phyloP scores from a whole-genome alignment of 2,329 filamentous ascomycete species.

The Aspergillus sp. region DNA sequence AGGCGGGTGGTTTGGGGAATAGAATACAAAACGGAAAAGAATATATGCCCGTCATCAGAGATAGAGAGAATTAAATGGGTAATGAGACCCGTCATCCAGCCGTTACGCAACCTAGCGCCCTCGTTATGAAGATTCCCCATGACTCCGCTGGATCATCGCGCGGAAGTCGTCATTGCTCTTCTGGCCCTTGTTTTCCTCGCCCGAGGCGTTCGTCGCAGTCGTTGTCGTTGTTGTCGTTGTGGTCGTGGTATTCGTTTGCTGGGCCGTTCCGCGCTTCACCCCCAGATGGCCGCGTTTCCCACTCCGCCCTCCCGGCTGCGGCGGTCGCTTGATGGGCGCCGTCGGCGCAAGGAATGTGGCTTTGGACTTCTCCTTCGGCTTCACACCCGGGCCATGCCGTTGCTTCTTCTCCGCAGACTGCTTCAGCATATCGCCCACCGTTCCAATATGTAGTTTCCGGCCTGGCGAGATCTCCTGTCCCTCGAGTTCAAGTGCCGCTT shows the following conservation, averaged over 20 bases:
- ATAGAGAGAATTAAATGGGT: slow-evolving; percentile 7
- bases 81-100: slow-evolving; percentile 27
- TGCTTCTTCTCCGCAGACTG: slow-evolving; percentile 43
- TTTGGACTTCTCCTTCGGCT: slow-evolving; percentile 37
- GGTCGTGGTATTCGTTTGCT: slow-evolving; percentile 20
- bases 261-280: slow-evolving; percentile 39
- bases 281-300: slow-evolving; percentile 52
- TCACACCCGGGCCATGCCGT: slow-evolving; percentile 38
- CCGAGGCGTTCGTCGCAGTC: slow-evolving; percentile 26
- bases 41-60: slow-evolving; percentile 15
- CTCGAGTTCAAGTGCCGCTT: slow-evolving; percentile 47
- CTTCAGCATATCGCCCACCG: slow-evolving; percentile 52
- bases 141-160: slow-evolving; percentile 50
- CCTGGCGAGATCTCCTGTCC: slow-evolving; percentile 47
- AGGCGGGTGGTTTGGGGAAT: neutral
- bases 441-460: slow-evolving; percentile 49
- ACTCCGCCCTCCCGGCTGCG: slow-evolving; percentile 42
- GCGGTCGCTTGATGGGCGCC: slow-evolving; percentile 46
- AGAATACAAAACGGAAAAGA: slow-evolving; percentile 12
- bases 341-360: slow-evolving; percentile 30
- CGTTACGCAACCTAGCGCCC: slow-evolving; percentile 15
- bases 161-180: slow-evolving; percentile 62
- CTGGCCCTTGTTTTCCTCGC: slow-evolving; percentile 27
- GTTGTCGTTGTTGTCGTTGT: slow-evolving; percentile 15
- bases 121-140: slow-evolving; percentile 23